phyloP scores from a whole-genome alignment of 2,329 filamentous ascomycete genomes.

The Fusarium veterinarium region DNA sequence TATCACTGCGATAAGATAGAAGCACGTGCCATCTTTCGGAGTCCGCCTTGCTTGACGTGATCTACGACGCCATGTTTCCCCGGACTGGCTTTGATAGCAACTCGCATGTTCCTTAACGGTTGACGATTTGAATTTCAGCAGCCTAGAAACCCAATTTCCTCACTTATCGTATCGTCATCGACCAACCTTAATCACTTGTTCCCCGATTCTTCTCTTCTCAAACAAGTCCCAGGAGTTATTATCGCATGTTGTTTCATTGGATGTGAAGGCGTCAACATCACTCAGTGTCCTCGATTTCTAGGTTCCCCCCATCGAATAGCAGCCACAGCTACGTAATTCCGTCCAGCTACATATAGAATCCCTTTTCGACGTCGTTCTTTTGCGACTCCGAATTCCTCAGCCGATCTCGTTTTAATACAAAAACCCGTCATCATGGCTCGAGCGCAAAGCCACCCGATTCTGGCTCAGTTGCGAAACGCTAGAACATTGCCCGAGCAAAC shows the following conservation, averaged over 20 bases:
- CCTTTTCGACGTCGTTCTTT: background rate
- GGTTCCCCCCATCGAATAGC: conserved; percentile 18
- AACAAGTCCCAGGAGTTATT: background rate
- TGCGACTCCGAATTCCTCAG: background rate
- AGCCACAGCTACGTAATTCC: conserved; percentile 9
- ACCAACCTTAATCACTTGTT: conserved; percentile 4
- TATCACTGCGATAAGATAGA: conserved; percentile 41
- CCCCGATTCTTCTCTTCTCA: conserved; percentile 10
- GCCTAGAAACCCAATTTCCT: conserved; percentile 18
- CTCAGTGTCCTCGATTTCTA: conserved; percentile 23
- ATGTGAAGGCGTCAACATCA: conserved; percentile 27
- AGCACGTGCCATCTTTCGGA: conserved; percentile 40
- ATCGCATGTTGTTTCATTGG: conserved; percentile 32
- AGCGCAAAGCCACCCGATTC: conserved; percentile 63
- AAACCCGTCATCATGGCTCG: conserved; percentile 61
- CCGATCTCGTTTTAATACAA: background rate
- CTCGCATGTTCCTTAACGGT: conserved; percentile 31
- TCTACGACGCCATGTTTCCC: conserved; percentile 39
- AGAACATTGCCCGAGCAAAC: conserved; percentile 64
- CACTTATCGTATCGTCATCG: background rate
- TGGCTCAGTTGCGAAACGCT: conserved; percentile 68
- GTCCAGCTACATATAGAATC: conserved; percentile 10
- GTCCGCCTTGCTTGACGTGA: conserved; percentile 43
- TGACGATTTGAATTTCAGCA: conserved; percentile 16
- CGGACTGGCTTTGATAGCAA: conserved; percentile 32